Evolutionary conservation across 306 rosid species (phyloP).

Genomic region (Comarum palustre): DNA sequence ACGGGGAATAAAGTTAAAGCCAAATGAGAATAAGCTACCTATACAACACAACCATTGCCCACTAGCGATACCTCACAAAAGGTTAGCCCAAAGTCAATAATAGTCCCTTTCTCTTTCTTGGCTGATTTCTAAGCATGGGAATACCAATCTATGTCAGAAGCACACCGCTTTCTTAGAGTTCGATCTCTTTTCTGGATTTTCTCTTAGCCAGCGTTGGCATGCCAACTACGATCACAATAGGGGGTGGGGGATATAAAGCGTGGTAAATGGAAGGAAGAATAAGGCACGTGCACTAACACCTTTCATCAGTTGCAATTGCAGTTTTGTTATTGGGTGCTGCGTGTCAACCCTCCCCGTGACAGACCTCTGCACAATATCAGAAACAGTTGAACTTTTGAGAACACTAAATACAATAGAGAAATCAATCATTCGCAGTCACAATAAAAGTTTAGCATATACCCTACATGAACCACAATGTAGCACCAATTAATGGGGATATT

Average conservation of each 20-base stretch:
- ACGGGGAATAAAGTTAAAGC: conserved; percentile 16
- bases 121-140: conserved; percentile 62
- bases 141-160: conserved; percentile 78
- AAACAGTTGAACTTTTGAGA: conserved; percentile 25
- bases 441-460: neutral
- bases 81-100: conserved; percentile 78
- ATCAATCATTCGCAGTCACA: neutral
- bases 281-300: conserved; percentile 38
- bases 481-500: neutral
- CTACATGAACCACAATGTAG: neutral
- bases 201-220: conserved; percentile 47
- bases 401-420: neutral
- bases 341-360: conserved; percentile 87
- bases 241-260: conserved; percentile 27
- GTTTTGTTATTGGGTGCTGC: conserved; percentile 83
- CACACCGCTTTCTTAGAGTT: conserved; percentile 46
- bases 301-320: conserved; percentile 30
- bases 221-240: conserved; percentile 56
- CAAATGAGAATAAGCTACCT: conserved; percentile 65
- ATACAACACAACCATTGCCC: conserved; percentile 74
- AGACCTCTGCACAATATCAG: conserved; percentile 51
- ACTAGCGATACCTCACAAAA: conserved; percentile 60
- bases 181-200: conserved; percentile 23
- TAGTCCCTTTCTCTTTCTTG: conserved; percentile 42
- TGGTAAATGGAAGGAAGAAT: conserved; percentile 34